Evolutionary conservation across 331 rosid genomes (phyloP), one percentile per base, ranked within the genome.

Genomic region (Telfairia occidentalis): DNA sequence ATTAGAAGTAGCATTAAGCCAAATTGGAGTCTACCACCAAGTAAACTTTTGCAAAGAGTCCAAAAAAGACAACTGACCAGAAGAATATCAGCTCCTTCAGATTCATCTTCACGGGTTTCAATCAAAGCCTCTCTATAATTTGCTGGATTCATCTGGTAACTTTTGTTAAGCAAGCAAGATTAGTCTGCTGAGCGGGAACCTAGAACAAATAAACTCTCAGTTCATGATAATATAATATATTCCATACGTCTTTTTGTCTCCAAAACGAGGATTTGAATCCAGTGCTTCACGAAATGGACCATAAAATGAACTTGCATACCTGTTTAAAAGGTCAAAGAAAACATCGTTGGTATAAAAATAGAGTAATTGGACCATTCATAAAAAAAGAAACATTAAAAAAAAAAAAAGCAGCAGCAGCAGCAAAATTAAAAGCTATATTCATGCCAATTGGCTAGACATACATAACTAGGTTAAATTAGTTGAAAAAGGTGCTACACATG

Each of bases 21-120:
- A 24, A 24, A 9, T 9, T 5, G 53, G 34, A 76, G 48, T 29
- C 81, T 50, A 35, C 7, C 16, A 59, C 74, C 67, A 16, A 77
- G 46, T 59, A 74, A 52, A 70, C 2, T 61, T 16, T 35, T 5
- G 4, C 5, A 57, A 80, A 11, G 26, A 15, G 21, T 60, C 32
- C 40, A 24, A 61, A 35, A 54, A 78, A 69, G 60, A 73, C 71
- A 70, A 89, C 96, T 65, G 76, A 94, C 98, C 98, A 94, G 84
- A 78, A 94, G 97, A 81, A 94, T 94, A 78, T 94, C 98, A 4
- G 97, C 98, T 79, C 96, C 98, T 90, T 94, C 98, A 67, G 92
- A 71, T 69, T 87, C 96, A 32, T 94, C 98, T 84, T 84, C 96
- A 43, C 85, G 85, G 85, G 90, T 80, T 86, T 94, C 98, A 48